phyloP scores from a whole-genome alignment of 257 asterid genomes.

The Galeopsis tetrahit region DNA sequence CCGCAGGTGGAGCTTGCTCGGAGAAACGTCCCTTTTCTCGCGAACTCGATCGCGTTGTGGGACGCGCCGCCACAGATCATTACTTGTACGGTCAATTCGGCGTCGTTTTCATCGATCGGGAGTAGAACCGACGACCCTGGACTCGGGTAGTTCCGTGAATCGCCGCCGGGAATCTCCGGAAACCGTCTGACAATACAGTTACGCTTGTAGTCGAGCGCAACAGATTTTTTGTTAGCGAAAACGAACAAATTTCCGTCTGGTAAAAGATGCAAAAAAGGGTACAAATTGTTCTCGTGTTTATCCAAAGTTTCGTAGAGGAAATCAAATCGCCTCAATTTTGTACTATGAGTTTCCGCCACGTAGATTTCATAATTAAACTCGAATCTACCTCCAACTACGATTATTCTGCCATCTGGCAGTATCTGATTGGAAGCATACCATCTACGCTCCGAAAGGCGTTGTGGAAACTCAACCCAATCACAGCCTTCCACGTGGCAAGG shows the following conservation, averaged over 20 bases:
- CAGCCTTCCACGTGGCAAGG: conserved; percentile 47
- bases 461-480: conserved; percentile 61
- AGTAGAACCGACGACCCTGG: conserved; percentile 69
- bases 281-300: conserved; percentile 60
- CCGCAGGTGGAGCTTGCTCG: conserved; percentile 60
- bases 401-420: conserved; percentile 63
- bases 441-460: conserved; percentile 42
- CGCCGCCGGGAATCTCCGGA: conserved; percentile 53
- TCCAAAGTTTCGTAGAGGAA: conserved; percentile 66
- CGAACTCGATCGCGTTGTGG: conserved; percentile 36
- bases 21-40: conserved; percentile 35
- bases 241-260: conserved; percentile 70
- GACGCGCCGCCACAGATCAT: conserved; percentile 77
- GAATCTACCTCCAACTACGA: conserved; percentile 67
- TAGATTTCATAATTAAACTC: conserved; percentile 67
- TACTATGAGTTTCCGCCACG: conserved; percentile 7
- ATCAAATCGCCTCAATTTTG: neutral
- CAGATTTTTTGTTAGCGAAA: conserved; percentile 62
- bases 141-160: conserved; percentile 76
- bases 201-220: conserved; percentile 48
- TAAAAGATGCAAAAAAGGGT: conserved; percentile 66
- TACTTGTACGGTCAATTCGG: conserved; percentile 40
- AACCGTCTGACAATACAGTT: conserved; percentile 43
- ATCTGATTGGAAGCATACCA: conserved; percentile 76
- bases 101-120: conserved; percentile 55